Evolutionary conservation across 2,329 filamentous ascomycete genomes (phyloP).

Genomic region (Talaromyces pinophilus): DNA sequence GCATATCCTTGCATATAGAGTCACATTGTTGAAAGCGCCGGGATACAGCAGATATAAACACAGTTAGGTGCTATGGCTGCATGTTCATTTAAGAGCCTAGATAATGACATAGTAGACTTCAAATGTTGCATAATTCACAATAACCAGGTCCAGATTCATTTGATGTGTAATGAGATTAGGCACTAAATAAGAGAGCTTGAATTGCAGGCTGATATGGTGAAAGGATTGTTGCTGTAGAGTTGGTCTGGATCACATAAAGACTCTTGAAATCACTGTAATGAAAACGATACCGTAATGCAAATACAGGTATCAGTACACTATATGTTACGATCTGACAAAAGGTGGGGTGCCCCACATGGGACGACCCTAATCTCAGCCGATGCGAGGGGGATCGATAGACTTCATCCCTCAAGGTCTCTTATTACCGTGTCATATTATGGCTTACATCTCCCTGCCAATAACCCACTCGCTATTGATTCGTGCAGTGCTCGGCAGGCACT

Average conservation of each 20-base stretch:
- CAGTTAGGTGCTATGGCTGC: neutral
- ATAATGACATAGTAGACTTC: neutral
- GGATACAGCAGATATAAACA: neutral
- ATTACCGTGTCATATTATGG: neutral
- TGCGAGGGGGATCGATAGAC: slow-evolving; percentile 14
- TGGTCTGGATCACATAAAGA: neutral
- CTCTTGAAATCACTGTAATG: neutral
- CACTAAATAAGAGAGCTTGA: neutral
- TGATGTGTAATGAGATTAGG: neutral
- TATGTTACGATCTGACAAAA: neutral
- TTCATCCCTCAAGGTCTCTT: neutral
- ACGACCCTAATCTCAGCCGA: slow-evolving; percentile 1
- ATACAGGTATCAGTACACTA: neutral
- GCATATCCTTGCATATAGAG: slow-evolving; percentile 12
- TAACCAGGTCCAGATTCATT: neutral
- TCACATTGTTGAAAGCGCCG: neutral
- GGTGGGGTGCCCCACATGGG: neutral
- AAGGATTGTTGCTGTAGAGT: neutral
- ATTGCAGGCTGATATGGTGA: neutral
- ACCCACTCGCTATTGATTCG: slow-evolving; percentile 2
- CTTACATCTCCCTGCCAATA: slow-evolving; percentile 5
- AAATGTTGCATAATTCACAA: neutral
- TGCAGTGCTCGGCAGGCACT: neutral
- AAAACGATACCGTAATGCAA: neutral
- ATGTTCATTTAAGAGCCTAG: neutral